Evolutionary conservation across 495 filamentous ascomycete species (phyloP).

Genomic region (Glonium stellatum): DNA sequence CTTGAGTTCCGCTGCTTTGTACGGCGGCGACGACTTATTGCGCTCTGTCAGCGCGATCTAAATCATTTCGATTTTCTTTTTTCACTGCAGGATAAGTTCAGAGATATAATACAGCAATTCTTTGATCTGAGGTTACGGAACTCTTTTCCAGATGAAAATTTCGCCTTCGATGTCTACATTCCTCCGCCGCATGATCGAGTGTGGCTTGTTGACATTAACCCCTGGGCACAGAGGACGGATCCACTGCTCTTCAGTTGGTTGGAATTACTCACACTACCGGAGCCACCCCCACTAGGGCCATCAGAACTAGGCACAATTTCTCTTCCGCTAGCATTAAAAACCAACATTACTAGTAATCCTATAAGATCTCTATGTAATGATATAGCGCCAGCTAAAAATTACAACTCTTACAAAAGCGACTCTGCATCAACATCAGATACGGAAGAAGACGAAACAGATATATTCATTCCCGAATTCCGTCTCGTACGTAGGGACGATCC

Average conservation of each 20-base stretch:
- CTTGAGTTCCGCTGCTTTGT: conserved; percentile 96
- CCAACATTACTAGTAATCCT: conserved; percentile 9
- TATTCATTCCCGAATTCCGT: conserved; percentile 68
- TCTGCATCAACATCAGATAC: neutral
- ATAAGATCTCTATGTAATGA: no score
- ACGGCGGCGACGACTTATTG: conserved; percentile 66
- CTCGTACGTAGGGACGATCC: conserved; percentile 77
- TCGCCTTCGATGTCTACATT: conserved; percentile 86
- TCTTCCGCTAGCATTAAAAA: conserved; percentile 34
- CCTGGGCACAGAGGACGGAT: conserved; percentile 88
- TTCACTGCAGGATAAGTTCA: conserved; percentile 54
- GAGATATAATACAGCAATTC: conserved; percentile 57
- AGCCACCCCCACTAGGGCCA: conserved; percentile 37
- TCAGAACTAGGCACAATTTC: conserved; percentile 2
- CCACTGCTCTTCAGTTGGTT: conserved; percentile 83
- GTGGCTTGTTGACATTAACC: conserved; percentile 89
- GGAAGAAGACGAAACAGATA: conserved; percentile 48
- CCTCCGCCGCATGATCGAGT: conserved; percentile 70
- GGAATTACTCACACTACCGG: conserved; percentile 68
- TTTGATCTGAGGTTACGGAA: conserved; percentile 65
- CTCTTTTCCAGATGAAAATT: conserved; percentile 75
- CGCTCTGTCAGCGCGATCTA: conserved; percentile 80
- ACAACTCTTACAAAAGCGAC: neutral
- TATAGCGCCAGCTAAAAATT: no score
- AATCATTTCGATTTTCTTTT: conserved; percentile 83